A percentile compares a stretch with the other conserved stretches of the same genome.
Conservation (phyloP, 23 red algal genomes). For the Gracilaria vermiculophylla region DNA sequence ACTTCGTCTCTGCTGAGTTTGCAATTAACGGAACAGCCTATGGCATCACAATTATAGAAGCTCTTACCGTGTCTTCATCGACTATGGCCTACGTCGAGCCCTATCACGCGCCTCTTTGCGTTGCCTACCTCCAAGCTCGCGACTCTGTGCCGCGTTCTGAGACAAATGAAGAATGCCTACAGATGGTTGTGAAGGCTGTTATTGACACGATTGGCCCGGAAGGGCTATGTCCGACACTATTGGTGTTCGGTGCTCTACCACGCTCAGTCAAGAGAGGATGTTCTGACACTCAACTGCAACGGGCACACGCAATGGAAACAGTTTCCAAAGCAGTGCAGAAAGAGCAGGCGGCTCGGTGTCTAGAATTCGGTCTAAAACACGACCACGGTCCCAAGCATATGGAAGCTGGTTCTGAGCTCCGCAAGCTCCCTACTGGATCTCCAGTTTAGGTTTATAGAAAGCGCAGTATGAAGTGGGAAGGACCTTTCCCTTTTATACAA, state of each 20-base stretch:
- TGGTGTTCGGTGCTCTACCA: background rate
- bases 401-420: background rate
- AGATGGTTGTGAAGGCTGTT: background rate
- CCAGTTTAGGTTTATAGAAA: slow-evolving; percentile 14
- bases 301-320: background rate
- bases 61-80: background rate
- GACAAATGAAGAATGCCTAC: slow-evolving; percentile 1
- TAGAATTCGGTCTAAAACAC: slow-evolving; percentile 17
- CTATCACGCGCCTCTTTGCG: background rate
- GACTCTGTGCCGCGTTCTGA: background rate
- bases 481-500: slow-evolving; percentile 27
- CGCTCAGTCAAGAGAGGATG: background rate
- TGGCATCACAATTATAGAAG: background rate
- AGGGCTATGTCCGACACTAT: background rate
- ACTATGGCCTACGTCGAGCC: slow-evolving; percentile 20
- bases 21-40: background rate
- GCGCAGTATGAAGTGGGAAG: background rate
- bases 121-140: background rate
- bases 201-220: slow-evolving; percentile 16
- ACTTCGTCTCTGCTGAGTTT: slow-evolving; percentile 21
- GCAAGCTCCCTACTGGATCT: background rate
- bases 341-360: background rate
- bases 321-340: background rate
- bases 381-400: background rate
- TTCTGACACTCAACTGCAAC: background rate